phyloP scores from a whole-genome alignment of 352 stramenopile genomes.

The Phytophthora ramorum region DNA sequence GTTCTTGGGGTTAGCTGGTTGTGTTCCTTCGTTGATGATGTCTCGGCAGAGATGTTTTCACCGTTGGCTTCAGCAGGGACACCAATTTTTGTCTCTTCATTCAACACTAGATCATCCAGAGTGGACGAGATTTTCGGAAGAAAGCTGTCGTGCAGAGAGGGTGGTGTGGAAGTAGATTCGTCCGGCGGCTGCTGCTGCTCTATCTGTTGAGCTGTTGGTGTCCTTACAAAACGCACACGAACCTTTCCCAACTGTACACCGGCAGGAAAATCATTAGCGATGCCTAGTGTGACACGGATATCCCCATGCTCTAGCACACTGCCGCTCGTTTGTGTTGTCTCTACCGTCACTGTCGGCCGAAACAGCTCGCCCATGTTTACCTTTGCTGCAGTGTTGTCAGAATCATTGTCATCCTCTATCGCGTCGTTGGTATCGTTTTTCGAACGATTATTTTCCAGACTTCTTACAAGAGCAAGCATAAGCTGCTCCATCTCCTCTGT shows the following conservation, averaged over 20 bases:
- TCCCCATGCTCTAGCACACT: constrained; percentile 60
- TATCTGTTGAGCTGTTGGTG: background rate
- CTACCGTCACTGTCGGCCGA: constrained; percentile 49
- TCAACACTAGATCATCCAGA: constrained; percentile 4
- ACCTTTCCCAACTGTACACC: constrained; percentile 67
- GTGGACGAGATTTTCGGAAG: background rate
- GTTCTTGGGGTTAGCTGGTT: background rate
- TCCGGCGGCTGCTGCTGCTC: background rate
- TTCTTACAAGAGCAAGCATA: constrained; percentile 55
- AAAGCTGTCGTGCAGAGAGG: background rate
- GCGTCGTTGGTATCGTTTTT: background rate
- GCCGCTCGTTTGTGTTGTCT: constrained; percentile 59
- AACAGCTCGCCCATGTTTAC: constrained; percentile 70
- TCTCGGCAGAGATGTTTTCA: background rate
- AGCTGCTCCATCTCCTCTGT: constrained; percentile 57
- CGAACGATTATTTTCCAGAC: constrained; percentile 25
- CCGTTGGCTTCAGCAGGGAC: background rate
- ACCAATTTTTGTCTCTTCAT: background rate
- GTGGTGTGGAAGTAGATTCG: background rate
- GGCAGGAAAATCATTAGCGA: constrained; percentile 67
- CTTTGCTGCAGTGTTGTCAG: constrained; percentile 12
- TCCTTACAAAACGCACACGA: constrained; percentile 47
- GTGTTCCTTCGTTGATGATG: background rate
- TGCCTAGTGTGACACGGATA: constrained; percentile 57
- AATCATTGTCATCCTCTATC: background rate